A percentile compares a stretch with the other conserved stretches of the same genome.
Conservation (phyloP, 257 asterid species). For the Plectranthus barbatus region DNA sequence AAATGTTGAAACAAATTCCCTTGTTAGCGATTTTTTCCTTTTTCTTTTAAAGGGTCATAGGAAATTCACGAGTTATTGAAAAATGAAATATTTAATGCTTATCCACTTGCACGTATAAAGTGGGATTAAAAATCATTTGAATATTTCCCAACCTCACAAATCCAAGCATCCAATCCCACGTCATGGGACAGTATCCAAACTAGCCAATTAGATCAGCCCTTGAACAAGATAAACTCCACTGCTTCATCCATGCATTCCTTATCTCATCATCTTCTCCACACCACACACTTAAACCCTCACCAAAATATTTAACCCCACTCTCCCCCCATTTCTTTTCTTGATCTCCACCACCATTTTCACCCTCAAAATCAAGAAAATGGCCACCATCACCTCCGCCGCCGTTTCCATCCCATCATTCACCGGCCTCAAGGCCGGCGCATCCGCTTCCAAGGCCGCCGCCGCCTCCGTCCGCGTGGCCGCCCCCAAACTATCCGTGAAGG, state of each 20-base stretch:
- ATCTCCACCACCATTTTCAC: conserved; percentile 3
- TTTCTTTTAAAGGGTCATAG: no score
- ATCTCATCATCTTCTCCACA: conserved; percentile 26
- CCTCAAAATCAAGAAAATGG: conserved; percentile 16
- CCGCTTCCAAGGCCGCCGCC: conserved; percentile 26
- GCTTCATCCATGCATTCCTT: conserved; percentile 16
- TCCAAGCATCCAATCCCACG: conserved; percentile 29
- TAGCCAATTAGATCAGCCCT: conserved; percentile 25
- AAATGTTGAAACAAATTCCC: no score
- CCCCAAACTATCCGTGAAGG: conserved; percentile 31
- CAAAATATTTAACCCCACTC: conserved; percentile 27
- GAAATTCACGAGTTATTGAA: no score
- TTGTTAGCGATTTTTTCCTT: no score
- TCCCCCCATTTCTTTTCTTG: conserved; percentile 15
- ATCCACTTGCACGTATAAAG: not conserved
- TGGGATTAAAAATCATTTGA: not conserved
- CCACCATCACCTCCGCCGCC: no score
- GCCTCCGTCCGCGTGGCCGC: not conserved
- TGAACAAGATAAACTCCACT: conserved; percentile 22
- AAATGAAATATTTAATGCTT: not conserved
- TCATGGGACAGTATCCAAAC: conserved; percentile 29
- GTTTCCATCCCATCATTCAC: conserved; percentile 54
- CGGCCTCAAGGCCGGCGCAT: conserved; percentile 34
- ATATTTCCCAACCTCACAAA: conserved; percentile 18
- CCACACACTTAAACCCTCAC: conserved; percentile 23